A percentile compares a stretch with the other conserved stretches of the same genome.
phyloP scores from a whole-genome alignment of 208 protist genomes.

The Leishmania lainsoni region DNA sequence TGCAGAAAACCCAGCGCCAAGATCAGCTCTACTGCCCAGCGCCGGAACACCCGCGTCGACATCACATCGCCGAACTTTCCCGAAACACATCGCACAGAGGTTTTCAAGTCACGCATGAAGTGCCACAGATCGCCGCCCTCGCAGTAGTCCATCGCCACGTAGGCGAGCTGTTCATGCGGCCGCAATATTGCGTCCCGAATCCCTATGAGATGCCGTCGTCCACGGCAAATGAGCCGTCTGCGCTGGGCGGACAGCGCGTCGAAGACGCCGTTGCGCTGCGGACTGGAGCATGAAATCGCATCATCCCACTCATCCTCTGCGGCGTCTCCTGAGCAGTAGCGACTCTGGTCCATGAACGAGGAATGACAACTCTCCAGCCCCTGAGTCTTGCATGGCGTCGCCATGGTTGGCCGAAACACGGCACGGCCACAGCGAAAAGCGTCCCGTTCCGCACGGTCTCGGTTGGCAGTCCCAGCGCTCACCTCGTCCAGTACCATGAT shows the following conservation, averaged over 20 bases:
- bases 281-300: background rate
- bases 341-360: conserved; percentile 9
- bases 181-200: conserved; percentile 96
- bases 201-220: conserved; percentile 69
- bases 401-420: conserved; percentile 8
- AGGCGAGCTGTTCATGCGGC: conserved; percentile 75
- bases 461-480: conserved; percentile 26
- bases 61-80: conserved; percentile 40
- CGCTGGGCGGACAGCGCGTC: conserved; percentile 11
- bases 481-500: conserved; percentile 94
- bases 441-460: conserved; percentile 23
- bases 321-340: background rate
- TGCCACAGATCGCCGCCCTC: conserved; percentile 95
- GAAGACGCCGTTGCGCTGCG: conserved; percentile 2
- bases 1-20: conserved; percentile 75
- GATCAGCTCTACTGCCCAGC: conserved; percentile 75
- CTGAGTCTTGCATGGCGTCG: background rate
- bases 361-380: conserved; percentile 4
- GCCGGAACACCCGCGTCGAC: conserved; percentile 43
- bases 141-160: conserved; percentile 96
- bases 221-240: conserved; percentile 17
- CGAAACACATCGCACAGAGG: conserved; percentile 10
- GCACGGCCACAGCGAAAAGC: conserved; percentile 18
- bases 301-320: conserved; percentile 18
- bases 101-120: conserved; percentile 68